A percentile compares a stretch with the other conserved stretches of the same genome.
These are phyloP conservation scores for Blastomyces gilchristii DNA, from an alignment of 2,329 filamentous ascomycete species.

Conservation along the genomic window DNA sequence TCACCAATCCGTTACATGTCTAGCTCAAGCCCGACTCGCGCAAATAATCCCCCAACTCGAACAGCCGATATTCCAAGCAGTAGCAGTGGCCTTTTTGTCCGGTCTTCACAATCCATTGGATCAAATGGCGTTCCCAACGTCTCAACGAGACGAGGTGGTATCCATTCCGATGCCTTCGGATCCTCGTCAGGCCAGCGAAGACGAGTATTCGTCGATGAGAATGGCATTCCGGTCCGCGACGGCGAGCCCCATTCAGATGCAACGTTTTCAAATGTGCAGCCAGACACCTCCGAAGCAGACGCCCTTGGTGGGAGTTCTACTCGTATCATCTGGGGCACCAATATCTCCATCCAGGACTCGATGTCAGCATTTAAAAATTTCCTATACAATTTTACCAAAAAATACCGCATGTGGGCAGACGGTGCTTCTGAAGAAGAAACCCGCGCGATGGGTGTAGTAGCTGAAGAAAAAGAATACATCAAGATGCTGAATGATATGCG, in stretches of 20 bases:
- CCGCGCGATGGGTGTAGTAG: constrained; percentile 54
- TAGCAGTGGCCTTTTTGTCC: constrained; percentile 77
- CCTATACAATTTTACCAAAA: constrained; percentile 78
- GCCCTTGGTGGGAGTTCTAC: constrained; percentile 70
- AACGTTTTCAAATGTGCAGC: constrained; percentile 60
- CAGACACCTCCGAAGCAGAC: constrained; percentile 85
- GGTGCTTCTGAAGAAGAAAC: constrained; percentile 71
- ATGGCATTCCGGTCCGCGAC: constrained; percentile 48
- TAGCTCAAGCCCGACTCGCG: constrained; percentile 73
- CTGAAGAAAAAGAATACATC: constrained; percentile 71
- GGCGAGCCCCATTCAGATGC: constrained; percentile 46
- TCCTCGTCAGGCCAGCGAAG: constrained; percentile 43
- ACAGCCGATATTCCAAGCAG: constrained; percentile 69
- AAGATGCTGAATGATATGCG: constrained; percentile 85
- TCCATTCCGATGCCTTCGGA: constrained; percentile 66
- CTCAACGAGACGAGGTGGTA: constrained; percentile 67
- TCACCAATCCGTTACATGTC: constrained; percentile 86
- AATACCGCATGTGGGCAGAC: constrained; percentile 87
- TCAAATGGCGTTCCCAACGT: constrained; percentile 42
- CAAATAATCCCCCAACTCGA: constrained; percentile 42
- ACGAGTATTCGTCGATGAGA: constrained; percentile 54
- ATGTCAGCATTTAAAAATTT: constrained; percentile 86
- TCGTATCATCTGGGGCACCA: constrained; percentile 92
- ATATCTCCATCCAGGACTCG: constrained; percentile 84
- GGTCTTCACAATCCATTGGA: constrained; percentile 47